These are phyloP conservation scores for Dothistroma septosporum DNA, from an alignment of 2,329 filamentous ascomycete species.

Conservation along the genomic window DNA sequence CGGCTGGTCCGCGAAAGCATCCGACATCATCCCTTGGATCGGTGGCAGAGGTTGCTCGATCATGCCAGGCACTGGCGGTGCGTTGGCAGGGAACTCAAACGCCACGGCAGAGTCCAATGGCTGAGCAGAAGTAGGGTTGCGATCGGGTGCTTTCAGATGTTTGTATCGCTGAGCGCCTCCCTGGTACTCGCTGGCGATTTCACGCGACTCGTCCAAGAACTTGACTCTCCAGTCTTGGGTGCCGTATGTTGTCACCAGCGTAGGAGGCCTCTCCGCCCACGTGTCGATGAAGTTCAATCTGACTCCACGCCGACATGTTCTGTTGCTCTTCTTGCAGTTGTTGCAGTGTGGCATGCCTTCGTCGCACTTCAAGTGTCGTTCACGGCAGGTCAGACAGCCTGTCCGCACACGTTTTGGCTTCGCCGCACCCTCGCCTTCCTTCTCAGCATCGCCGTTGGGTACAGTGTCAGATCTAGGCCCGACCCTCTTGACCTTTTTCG, in stretches of 20 bases:
- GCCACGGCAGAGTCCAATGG: conserved; percentile 31
- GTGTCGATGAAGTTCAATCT: conserved; percentile 89
- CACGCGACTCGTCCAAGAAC: conserved; percentile 83
- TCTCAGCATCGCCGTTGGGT: conserved; percentile 30
- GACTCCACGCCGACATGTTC: conserved; percentile 79
- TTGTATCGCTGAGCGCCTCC: conserved; percentile 71
- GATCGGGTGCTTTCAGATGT: conserved; percentile 35
- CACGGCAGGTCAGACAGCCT: conserved; percentile 83
- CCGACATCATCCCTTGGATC: conserved; percentile 48
- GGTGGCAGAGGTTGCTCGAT: conserved; percentile 49
- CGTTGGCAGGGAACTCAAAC: conserved; percentile 18
- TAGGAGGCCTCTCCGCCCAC: conserved; percentile 63
- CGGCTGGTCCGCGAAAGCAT: conserved; percentile 42
- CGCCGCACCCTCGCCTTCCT: conserved; percentile 29
- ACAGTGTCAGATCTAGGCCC: conserved; percentile 27
- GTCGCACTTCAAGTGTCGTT: conserved; percentile 88
- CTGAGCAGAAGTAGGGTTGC: conserved; percentile 4
- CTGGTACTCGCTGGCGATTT: conserved; percentile 85
- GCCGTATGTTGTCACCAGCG: conserved; percentile 49
- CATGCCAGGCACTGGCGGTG: conserved; percentile 23
- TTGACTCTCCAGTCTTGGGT: conserved; percentile 66
- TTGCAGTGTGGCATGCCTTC: conserved; percentile 63
- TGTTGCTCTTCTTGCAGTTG: conserved; percentile 84
- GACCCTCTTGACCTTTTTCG: conserved; percentile 33
- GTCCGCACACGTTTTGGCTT: conserved; percentile 86